These are phyloP conservation scores for Poterioochromonas sp. DNA, from an alignment of 352 stramenopile genomes.

Conservation along the genomic window DNA sequence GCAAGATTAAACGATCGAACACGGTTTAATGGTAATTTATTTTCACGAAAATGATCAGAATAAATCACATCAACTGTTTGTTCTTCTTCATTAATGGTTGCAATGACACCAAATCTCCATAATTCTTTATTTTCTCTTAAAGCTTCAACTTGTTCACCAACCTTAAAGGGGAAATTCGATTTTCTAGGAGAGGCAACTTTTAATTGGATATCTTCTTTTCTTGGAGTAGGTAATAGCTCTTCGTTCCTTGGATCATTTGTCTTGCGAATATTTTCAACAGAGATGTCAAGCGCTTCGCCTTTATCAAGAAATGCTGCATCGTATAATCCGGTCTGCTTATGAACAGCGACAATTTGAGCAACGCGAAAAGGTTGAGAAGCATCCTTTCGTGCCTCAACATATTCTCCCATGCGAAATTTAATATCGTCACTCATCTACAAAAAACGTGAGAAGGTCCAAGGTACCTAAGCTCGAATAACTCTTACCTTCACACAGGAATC, in stretches of 20 bases:
- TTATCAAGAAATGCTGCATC: background rate
- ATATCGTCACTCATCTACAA: too few relatives aligned
- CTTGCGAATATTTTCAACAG: background rate
- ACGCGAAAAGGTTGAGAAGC: background rate
- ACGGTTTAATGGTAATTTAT: background rate
- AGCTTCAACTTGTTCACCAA: slow-evolving; percentile 21
- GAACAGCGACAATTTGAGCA: slow-evolving; percentile 1
- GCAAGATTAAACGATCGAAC: background rate
- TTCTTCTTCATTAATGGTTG: background rate
- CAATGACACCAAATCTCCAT: background rate
- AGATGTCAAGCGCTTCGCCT: background rate
- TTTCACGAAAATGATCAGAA: slow-evolving; percentile 2
- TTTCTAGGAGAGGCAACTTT: too few relatives aligned
- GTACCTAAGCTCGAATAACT: too few relatives aligned
- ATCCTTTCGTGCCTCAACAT: background rate
- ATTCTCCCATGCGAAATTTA: background rate
- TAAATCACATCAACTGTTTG: background rate
- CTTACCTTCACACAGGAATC: too few relatives aligned
- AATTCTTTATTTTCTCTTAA: background rate
- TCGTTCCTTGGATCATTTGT: background rate
- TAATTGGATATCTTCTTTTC: too few relatives aligned
- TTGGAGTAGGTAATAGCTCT: background rate
- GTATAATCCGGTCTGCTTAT: background rate
- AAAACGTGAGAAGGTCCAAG: too few relatives aligned
- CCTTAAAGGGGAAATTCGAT: background rate